These are phyloP conservation scores for Pseudophaeomoniella oleicola DNA, from an alignment of 2,329 filamentous ascomycete species.

Conservation along the genomic window DNA sequence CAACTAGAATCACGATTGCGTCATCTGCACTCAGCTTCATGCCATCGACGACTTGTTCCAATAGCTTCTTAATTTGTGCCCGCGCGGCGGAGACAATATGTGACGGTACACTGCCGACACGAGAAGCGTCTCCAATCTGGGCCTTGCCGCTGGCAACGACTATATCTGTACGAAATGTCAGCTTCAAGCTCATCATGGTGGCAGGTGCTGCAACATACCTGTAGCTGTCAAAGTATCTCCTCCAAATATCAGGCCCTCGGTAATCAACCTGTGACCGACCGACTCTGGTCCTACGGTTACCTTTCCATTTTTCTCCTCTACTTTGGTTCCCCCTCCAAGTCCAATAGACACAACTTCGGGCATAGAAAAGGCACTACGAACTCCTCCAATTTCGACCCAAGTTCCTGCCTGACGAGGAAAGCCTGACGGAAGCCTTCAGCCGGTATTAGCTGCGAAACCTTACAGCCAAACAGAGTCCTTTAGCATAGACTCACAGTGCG, in stretches of 20 bases:
- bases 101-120: neutral
- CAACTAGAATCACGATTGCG: slow-evolving; percentile 39
- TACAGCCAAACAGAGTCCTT: no score
- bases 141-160: slow-evolving; percentile 3
- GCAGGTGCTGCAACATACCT: slow-evolving; percentile 2
- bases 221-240: slow-evolving; percentile 26
- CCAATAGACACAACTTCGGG: slow-evolving; percentile 42
- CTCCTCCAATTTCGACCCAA: slow-evolving; percentile 43
- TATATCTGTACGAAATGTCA: slow-evolving; percentile 1
- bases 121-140: neutral
- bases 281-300: slow-evolving; percentile 41
- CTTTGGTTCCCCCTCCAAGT: slow-evolving; percentile 39
- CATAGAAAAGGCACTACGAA: slow-evolving; percentile 45
- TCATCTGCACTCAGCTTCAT: slow-evolving; percentile 40
- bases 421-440: slow-evolving; percentile 34
- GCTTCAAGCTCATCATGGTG: slow-evolving; percentile 2
- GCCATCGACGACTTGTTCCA: slow-evolving; percentile 38
- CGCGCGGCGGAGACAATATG: slow-evolving; percentile 10
- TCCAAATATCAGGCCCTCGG: slow-evolving; percentile 38
- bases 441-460: no score
- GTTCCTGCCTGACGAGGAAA: slow-evolving; percentile 46
- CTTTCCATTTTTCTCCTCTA: slow-evolving; percentile 14
- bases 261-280: slow-evolving; percentile 36
- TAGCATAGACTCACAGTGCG: slow-evolving; percentile 21
- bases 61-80: slow-evolving; percentile 26